These are phyloP conservation scores for Leccinum sublutescens DNA, from an alignment of 768 basidiomycete species.

Conservation along the genomic window DNA sequence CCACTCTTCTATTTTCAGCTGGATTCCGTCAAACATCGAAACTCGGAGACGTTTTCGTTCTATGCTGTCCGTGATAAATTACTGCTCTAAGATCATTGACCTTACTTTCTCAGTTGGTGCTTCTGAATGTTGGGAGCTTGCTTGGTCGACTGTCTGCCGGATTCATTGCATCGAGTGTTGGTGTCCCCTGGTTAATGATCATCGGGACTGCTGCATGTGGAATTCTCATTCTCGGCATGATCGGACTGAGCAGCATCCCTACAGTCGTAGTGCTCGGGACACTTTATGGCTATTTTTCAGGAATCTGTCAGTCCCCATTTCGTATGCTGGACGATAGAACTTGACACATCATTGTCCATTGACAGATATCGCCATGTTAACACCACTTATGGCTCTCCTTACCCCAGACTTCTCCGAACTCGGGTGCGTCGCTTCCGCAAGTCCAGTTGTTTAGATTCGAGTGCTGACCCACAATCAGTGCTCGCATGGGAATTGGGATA, in stretches of 20 bases:
- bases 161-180: slow-evolving; percentile 37
- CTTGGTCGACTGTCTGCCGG: slow-evolving; percentile 36
- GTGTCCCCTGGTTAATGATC: slow-evolving; percentile 43
- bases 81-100: not conserved
- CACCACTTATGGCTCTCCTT: slow-evolving; percentile 31
- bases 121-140: slow-evolving; percentile 50
- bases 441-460: not conserved
- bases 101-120: slow-evolving; percentile 37
- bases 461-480: not conserved
- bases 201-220: slow-evolving; percentile 32
- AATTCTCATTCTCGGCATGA: slow-evolving; percentile 20
- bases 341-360: not conserved
- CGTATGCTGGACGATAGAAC: not conserved
- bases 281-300: slow-evolving; percentile 49
- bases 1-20: slow-evolving; percentile 25
- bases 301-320: slow-evolving; percentile 32
- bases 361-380: slow-evolving; percentile 37
- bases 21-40: not conserved
- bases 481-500: slow-evolving; percentile 1
- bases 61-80: slow-evolving; percentile 40
- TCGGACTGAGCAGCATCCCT: slow-evolving; percentile 30
- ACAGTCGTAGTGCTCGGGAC: slow-evolving; percentile 40
- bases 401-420: slow-evolving; percentile 43
- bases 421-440: slow-evolving; percentile 31
- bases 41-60: slow-evolving; percentile 40